Evolutionary conservation across 2,329 filamentous ascomycete genomes (phyloP).

Genomic region (Pseudogymnoascus sp.): DNA sequence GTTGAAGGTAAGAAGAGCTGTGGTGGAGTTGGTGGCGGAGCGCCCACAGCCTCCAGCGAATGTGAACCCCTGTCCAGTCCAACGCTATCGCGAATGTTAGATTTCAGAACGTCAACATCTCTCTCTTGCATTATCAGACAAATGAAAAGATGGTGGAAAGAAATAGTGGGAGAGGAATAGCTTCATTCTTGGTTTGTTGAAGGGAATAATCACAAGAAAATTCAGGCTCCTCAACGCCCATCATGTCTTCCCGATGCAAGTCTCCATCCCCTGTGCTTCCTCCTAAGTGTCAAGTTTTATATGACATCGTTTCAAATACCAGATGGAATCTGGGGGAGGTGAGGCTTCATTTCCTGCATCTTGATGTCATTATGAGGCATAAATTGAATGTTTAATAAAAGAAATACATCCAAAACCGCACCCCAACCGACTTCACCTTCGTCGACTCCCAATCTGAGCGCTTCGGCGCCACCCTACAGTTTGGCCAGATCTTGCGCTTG

Average conservation of each 20-base stretch:
- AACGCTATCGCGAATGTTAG: neutral
- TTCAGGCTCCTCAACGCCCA: neutral
- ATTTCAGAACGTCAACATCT: neutral
- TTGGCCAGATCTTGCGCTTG: neutral
- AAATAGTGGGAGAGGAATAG: neutral
- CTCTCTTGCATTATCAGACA: neutral
- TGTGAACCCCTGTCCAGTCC: neutral
- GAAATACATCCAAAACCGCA: neutral
- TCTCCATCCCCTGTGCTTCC: neutral
- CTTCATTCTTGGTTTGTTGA: neutral
- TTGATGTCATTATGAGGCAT: neutral
- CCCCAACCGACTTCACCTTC: neutral
- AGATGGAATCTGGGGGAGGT: neutral
- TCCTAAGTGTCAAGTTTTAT: neutral
- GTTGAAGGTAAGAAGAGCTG: neutral
- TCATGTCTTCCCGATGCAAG: neutral
- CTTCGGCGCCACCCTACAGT: neutral
- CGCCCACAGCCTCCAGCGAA: neutral
- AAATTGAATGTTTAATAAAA: neutral
- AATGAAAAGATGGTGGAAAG: neutral
- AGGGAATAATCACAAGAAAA: neutral
- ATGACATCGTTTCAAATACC: neutral
- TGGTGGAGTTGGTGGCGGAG: neutral
- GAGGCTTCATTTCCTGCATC: neutral
- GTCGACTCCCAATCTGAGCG: neutral